phyloP scores from a whole-genome alignment of 2,329 filamentous ascomycete genomes.

The Diaporthe velutina region DNA sequence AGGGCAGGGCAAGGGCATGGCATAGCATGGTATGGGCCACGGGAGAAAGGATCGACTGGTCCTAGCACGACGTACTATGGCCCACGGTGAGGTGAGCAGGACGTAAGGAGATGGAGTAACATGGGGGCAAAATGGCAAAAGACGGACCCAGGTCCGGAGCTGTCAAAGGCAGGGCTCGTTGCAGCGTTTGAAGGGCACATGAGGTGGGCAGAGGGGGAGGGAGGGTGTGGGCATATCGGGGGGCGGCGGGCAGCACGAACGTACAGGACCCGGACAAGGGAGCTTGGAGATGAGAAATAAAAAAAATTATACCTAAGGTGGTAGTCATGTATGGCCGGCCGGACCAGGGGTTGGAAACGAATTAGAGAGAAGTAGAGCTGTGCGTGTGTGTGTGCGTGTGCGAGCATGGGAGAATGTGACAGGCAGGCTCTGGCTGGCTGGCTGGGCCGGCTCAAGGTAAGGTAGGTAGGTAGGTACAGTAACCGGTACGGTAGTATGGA shows the following conservation, averaged over 20 bases:
- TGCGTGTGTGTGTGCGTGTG: neutral
- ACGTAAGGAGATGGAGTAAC: slow-evolving; percentile 36
- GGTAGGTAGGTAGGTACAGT: neutral
- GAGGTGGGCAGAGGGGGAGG: slow-evolving; percentile 27
- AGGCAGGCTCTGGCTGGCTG: slow-evolving; percentile 32
- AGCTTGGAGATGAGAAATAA: slow-evolving; percentile 11
- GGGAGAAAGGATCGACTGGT: slow-evolving; percentile 41
- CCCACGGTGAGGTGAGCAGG: slow-evolving; percentile 28
- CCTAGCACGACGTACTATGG: slow-evolving; percentile 38
- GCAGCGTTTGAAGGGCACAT: slow-evolving; percentile 37
- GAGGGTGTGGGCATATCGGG: slow-evolving; percentile 37
- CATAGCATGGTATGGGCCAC: slow-evolving; percentile 19
- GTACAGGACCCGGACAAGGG: slow-evolving; percentile 31
- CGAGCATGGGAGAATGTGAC: slow-evolving; percentile 15
- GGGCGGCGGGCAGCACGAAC: slow-evolving; percentile 39
- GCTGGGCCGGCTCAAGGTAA: slow-evolving; percentile 19
- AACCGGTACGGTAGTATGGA: slow-evolving; percentile 4
- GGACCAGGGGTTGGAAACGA: slow-evolving; percentile 36
- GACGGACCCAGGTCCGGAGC: slow-evolving; percentile 41
- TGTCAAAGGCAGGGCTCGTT: slow-evolving; percentile 41
- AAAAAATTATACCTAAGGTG: too few species aligned
- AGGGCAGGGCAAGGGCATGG: slow-evolving; percentile 10
- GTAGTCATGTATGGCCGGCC: slow-evolving; percentile 36
- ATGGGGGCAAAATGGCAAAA: slow-evolving; percentile 41
- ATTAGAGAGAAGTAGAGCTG: slow-evolving; percentile 7